These are phyloP conservation scores for Metschnikowia rubicola DNA, from an alignment of 805 yeast species.

Conservation along the genomic window DNA sequence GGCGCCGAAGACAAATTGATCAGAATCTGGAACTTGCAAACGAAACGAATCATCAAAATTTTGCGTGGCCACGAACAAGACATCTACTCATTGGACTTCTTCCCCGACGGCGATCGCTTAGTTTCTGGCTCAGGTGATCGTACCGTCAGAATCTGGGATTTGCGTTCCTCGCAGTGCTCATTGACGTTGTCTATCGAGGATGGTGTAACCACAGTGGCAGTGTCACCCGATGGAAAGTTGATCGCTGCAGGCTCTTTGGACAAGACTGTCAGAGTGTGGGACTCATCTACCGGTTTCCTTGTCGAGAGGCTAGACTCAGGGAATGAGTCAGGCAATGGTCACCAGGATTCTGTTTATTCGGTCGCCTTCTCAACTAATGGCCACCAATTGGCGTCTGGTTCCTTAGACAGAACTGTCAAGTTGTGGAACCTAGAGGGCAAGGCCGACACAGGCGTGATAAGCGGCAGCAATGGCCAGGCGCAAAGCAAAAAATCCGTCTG, in stretches of 20 bases:
- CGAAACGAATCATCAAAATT: conserved; percentile 79
- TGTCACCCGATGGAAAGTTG: conserved; percentile 88
- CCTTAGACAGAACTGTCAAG: conserved; percentile 92
- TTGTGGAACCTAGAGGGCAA: conserved; percentile 83
- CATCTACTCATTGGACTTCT: conserved; percentile 90
- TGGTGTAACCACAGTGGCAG: conserved; percentile 97
- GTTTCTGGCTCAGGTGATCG: conserved; percentile 97
- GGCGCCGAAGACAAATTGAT: conserved; percentile 90
- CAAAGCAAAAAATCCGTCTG: conserved; percentile 50
- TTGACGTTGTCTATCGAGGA: conserved; percentile 89
- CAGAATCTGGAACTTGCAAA: conserved; percentile 91
- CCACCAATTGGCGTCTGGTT: conserved; percentile 88
- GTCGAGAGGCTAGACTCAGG: conserved; percentile 92
- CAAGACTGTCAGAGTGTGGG: conserved; percentile 96
- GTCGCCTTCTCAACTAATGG: conserved; percentile 93
- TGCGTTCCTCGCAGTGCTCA: conserved; percentile 83
- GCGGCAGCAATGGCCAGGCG: conserved; percentile 18
- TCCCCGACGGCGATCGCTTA: conserved; percentile 89
- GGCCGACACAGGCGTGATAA: conserved; percentile 25
- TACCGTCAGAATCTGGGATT: conserved; percentile 95
- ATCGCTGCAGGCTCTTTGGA: conserved; percentile 97
- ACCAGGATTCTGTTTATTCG: conserved; percentile 91
- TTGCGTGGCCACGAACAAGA: conserved; percentile 96
- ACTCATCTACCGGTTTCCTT: conserved; percentile 83
- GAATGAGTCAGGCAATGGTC: conserved; percentile 85